These are phyloP conservation scores for Solanum corneliomulleri DNA, from an alignment of 257 asterid species.

Conservation along the genomic window DNA sequence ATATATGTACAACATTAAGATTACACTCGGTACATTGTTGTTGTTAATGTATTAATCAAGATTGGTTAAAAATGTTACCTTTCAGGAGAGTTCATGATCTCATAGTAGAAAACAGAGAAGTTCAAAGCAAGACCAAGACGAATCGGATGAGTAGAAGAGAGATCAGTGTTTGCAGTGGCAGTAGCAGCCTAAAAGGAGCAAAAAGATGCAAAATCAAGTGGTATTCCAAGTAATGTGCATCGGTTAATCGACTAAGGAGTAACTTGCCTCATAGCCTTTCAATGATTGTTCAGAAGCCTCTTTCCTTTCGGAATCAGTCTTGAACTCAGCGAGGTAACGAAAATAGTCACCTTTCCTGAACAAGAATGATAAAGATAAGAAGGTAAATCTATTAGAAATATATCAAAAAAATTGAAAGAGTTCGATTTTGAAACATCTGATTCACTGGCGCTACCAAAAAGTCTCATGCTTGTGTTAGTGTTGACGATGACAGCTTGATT, in stretches of 20 bases:
- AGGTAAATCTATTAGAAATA: not conserved
- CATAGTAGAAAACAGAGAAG: constrained; percentile 82
- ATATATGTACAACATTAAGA: not conserved
- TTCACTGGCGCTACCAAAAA: not conserved
- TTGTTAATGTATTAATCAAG: not conserved
- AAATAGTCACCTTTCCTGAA: constrained; percentile 83
- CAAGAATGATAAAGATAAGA: not conserved
- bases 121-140: constrained; percentile 90
- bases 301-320: constrained; percentile 60
- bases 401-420: not conserved
- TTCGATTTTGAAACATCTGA: not conserved
- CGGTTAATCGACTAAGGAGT: not conserved
- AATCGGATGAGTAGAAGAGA: constrained; percentile 87
- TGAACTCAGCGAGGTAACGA: constrained; percentile 88
- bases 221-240: not conserved
- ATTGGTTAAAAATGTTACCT: constrained; percentile 21
- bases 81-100: constrained; percentile 86
- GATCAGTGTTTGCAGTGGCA: constrained; percentile 52
- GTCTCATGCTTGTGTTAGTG: not conserved
- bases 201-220: not conserved
- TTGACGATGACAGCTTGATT: not conserved
- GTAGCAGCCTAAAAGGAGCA: constrained; percentile 50
- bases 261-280: constrained; percentile 78
- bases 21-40: not conserved
- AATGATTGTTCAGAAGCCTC: constrained; percentile 76